Evolutionary conservation across 257 asterid species (phyloP).

Genomic region (Eucommia ulmoides): DNA sequence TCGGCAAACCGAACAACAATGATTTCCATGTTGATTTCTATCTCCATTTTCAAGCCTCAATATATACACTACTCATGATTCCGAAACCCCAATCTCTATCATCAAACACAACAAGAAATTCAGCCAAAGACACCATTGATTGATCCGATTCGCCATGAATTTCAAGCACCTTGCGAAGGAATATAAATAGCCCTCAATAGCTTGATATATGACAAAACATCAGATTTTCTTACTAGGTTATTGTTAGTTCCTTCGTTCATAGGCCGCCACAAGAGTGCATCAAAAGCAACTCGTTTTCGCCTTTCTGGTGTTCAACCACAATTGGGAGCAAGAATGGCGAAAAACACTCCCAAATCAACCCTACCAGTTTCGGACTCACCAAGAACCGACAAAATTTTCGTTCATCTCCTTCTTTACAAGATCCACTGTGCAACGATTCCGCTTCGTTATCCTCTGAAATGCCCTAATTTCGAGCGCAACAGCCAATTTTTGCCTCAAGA

Average conservation of each 20-base stretch:
- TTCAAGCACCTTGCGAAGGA: conserved; percentile 69
- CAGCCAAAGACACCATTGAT: conserved; percentile 43
- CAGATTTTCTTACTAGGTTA: conserved; percentile 58
- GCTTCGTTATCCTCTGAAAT: conserved; percentile 82
- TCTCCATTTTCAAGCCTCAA: conserved; percentile 81
- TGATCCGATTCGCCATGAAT: conserved; percentile 62
- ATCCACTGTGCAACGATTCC: conserved; percentile 77
- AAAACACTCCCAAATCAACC: conserved; percentile 86
- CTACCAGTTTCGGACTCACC: conserved; percentile 84
- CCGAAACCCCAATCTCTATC: conserved; percentile 94
- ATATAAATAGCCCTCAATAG: conserved; percentile 70
- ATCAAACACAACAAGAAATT: conserved; percentile 67
- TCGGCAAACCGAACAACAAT: conserved; percentile 69
- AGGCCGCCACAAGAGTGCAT: conserved; percentile 88
- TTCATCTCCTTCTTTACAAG: conserved; percentile 70
- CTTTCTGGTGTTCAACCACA: conserved; percentile 76
- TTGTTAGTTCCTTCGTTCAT: conserved; percentile 56
- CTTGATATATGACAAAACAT: conserved; percentile 58
- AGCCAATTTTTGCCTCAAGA: conserved; percentile 52
- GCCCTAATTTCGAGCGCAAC: conserved; percentile 71
- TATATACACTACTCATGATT: conserved; percentile 46
- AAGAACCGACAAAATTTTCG: conserved; percentile 66
- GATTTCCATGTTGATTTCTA: conserved; percentile 84
- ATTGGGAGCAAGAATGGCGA: conserved; percentile 76
- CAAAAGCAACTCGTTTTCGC: conserved; percentile 75